Percentiles rank a stretch among this genome's conserved stretches.
phyloP scores from a whole-genome alignment of 2,329 filamentous ascomycete species.

The Chaetomiaceae sp. region DNA sequence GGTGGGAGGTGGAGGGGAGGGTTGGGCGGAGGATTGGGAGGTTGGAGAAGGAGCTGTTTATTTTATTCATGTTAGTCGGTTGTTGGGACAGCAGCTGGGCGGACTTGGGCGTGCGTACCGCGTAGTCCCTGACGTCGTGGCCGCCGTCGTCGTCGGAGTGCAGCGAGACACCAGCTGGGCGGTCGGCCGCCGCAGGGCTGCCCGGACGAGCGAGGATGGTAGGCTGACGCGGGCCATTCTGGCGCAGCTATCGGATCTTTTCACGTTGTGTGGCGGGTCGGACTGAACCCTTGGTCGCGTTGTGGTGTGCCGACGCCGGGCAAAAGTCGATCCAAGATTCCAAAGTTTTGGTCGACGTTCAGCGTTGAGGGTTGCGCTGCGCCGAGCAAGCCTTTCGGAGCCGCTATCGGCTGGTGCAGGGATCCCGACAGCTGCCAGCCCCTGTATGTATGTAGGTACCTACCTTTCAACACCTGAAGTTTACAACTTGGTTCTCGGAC shows the following conservation, averaged over 20 bases:
- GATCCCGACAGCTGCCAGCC: background rate
- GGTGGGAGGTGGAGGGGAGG: conserved; percentile 31
- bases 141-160: background rate
- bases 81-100: too few relatives aligned
- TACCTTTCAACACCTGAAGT: too few relatives aligned
- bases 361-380: background rate
- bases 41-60: conserved; percentile 35
- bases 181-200: conserved; percentile 21
- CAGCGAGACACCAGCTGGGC: conserved; percentile 2
- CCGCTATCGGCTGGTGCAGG: background rate
- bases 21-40: conserved; percentile 50
- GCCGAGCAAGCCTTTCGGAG: background rate
- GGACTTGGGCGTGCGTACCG: too few relatives aligned
- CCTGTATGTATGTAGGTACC: too few relatives aligned
- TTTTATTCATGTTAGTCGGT: conserved; percentile 21
- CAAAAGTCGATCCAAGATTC: conserved; percentile 9
- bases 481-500: too few relatives aligned
- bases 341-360: conserved; percentile 7
- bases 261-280: background rate
- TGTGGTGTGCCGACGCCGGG: conserved; percentile 4
- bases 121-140: background rate
- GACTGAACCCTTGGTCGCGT: background rate
- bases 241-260: background rate
- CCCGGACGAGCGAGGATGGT: conserved; percentile 18
- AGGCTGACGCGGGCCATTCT: conserved; percentile 17